Conservation (phyloP, 2,329 filamentous ascomycete species). For the Cordyceps militaris region DNA sequence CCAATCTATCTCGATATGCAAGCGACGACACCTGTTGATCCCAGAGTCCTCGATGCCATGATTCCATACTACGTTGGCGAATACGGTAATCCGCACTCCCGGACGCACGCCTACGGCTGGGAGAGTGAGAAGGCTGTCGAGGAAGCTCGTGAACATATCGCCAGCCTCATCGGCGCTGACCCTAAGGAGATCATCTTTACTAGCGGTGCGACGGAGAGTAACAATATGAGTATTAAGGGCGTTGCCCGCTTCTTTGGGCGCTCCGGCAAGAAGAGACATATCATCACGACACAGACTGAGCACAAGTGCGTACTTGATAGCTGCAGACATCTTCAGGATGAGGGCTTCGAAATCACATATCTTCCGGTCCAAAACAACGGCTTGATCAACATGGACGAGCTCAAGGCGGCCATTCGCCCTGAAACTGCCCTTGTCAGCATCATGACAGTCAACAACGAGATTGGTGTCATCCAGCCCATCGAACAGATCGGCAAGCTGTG, state of each 20-base stretch:
- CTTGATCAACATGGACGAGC: conserved; percentile 73
- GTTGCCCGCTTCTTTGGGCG: conserved; percentile 92
- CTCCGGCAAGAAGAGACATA: conserved; percentile 94
- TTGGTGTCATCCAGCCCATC: conserved; percentile 95
- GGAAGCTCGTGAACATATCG: conserved; percentile 74
- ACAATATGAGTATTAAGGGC: conserved; percentile 99
- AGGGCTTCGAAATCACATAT: conserved; percentile 96
- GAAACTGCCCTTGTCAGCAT: conserved; percentile 91
- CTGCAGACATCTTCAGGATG: conserved; percentile 92
- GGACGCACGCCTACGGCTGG: conserved; percentile 98
- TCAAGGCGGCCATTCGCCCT: conserved; percentile 82
- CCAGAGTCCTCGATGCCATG: conserved; percentile 93
- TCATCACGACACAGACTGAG: conserved; percentile 95
- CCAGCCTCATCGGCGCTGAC: conserved; percentile 83
- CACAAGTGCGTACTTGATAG: conserved; percentile 99
- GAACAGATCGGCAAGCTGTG: conserved; percentile 91
- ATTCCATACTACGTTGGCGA: conserved; percentile 87
- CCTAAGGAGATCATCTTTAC: conserved; percentile 99
- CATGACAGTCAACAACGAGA: conserved; percentile 99
- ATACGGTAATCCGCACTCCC: conserved; percentile 94
- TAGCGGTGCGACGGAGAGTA: conserved; percentile 94
- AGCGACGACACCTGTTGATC: conserved; percentile 91
- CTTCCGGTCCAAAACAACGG: conserved; percentile 83
- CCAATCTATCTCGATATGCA: conserved; percentile 99
- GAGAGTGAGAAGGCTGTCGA: conserved; percentile 94